Percentiles rank a stretch among this genome's conserved stretches.
Conservation (phyloP, 176 grass and related monocot species). For the Bolboschoenus planiculmis region DNA sequence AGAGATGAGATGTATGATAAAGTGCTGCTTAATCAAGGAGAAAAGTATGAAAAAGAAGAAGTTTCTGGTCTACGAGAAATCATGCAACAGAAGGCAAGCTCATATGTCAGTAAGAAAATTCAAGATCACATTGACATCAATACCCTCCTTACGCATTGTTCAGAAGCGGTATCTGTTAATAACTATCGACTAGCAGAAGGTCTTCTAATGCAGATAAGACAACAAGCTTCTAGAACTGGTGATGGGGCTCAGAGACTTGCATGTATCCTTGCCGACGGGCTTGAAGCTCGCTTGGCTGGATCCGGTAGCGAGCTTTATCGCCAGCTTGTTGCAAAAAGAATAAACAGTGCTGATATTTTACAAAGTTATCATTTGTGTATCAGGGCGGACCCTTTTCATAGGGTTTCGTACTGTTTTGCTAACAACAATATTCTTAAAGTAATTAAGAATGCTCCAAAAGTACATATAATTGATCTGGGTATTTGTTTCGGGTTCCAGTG, state of each 20-base stretch:
- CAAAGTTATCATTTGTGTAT: slow-evolving; percentile 27
- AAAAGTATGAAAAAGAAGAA: background rate
- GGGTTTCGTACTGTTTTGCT: slow-evolving; percentile 18
- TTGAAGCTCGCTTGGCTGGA: slow-evolving; percentile 23
- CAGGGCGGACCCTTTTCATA: slow-evolving; percentile 28
- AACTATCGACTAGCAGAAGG: slow-evolving; percentile 14
- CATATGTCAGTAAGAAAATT: slow-evolving; percentile 6
- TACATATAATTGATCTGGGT: slow-evolving; percentile 40
- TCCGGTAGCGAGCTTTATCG: slow-evolving; percentile 28
- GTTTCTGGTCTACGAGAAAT: slow-evolving; percentile 6
- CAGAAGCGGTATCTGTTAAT: slow-evolving; percentile 29
- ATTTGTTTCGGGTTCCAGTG: slow-evolving; percentile 45
- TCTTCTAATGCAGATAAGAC: slow-evolving; percentile 35
- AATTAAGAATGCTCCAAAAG: slow-evolving; percentile 19
- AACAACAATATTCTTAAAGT: slow-evolving; percentile 15
- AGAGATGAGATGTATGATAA: slow-evolving; percentile 35
- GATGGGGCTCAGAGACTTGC: slow-evolving; percentile 32
- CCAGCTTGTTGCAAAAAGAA: slow-evolving; percentile 10
- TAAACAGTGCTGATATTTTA: slow-evolving; percentile 27
- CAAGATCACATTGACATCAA: slow-evolving; percentile 30
- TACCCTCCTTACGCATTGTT: slow-evolving; percentile 31
- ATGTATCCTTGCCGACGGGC: slow-evolving; percentile 21
- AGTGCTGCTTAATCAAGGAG: slow-evolving; percentile 24
- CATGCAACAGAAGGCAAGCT: slow-evolving; percentile 22
- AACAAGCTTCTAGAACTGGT: slow-evolving; percentile 27